Conservation (phyloP, 768 basidiomycete genomes). For the Xerocomellus chrysenteron region DNA sequence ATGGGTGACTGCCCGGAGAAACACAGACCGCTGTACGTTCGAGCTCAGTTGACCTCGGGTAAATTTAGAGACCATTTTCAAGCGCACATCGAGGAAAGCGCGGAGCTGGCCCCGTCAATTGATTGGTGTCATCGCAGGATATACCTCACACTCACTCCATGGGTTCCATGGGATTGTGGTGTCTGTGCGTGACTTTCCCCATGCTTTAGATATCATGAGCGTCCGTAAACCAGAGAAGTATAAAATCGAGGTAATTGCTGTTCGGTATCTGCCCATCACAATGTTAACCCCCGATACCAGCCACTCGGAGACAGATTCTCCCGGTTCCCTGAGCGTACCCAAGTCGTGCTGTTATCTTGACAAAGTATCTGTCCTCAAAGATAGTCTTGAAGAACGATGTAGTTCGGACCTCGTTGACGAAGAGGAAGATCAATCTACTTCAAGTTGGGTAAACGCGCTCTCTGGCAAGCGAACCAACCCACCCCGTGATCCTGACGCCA, state of each 20-base stretch:
- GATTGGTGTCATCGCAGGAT: neutral
- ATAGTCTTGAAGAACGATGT: neutral
- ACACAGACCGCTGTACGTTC: too few species aligned
- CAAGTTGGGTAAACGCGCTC: neutral
- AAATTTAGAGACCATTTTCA: too few species aligned
- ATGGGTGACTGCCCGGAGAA: too few species aligned
- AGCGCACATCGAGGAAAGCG: too few species aligned
- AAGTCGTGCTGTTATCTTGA: neutral
- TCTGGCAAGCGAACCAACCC: conserved; percentile 1
- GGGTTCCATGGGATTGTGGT: neutral
- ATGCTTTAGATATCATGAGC: too few species aligned
- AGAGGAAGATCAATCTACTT: neutral
- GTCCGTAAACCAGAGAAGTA: neutral
- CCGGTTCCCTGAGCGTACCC: too few species aligned
- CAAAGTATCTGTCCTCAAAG: neutral
- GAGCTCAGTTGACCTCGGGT: too few species aligned
- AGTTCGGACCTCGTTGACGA: neutral
- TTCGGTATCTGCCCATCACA: neutral
- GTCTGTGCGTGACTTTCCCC: neutral
- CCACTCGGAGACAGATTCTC: neutral
- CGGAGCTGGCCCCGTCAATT: neutral
- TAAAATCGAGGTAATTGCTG: neutral
- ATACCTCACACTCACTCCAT: too few species aligned
- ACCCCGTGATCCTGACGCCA: conserved; percentile 34
- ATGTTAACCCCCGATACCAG: neutral